A percentile compares a stretch with the other conserved stretches of the same genome.
These are phyloP conservation scores for Volvox reticuliferus DNA, from an alignment of 139 green algal species.

Conservation along the genomic window DNA sequence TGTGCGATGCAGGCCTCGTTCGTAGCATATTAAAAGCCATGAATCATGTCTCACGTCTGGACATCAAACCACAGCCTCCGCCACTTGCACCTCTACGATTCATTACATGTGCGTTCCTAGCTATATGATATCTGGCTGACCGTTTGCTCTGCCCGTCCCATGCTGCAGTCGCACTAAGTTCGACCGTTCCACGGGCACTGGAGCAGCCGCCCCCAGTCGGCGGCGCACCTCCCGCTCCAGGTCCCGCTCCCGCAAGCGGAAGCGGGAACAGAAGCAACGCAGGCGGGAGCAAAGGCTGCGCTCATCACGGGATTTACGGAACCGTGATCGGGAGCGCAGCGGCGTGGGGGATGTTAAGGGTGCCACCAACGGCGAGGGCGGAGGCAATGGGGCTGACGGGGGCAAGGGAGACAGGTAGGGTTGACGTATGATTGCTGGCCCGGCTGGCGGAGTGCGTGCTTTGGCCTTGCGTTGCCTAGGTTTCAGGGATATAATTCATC, in stretches of 20 bases:
- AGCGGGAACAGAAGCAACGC: constrained; percentile 38
- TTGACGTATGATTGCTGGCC: neutral
- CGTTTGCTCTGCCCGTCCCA: no score
- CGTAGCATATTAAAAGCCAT: no score
- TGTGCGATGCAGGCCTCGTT: no score
- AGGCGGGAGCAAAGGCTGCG: neutral
- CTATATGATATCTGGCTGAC: no score
- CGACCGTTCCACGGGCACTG: neutral
- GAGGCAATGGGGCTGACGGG: neutral
- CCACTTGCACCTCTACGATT: no score
- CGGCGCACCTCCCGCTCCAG: neutral
- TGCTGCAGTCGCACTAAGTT: constrained; percentile 44
- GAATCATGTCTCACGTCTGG: no score
- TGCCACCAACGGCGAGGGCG: neutral
- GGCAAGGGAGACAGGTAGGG: neutral
- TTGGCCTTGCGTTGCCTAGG: no score
- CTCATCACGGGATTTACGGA: no score
- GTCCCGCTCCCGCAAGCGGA: constrained; percentile 1
- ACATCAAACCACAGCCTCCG: no score
- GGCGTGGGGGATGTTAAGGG: neutral
- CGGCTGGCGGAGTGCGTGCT: neutral
- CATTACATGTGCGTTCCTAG: no score
- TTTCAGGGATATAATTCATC: no score
- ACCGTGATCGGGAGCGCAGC: neutral
- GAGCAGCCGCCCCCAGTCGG: neutral